Conservation (phyloP, 768 basidiomycete species). For the Exsudoporus frostii region DNA sequence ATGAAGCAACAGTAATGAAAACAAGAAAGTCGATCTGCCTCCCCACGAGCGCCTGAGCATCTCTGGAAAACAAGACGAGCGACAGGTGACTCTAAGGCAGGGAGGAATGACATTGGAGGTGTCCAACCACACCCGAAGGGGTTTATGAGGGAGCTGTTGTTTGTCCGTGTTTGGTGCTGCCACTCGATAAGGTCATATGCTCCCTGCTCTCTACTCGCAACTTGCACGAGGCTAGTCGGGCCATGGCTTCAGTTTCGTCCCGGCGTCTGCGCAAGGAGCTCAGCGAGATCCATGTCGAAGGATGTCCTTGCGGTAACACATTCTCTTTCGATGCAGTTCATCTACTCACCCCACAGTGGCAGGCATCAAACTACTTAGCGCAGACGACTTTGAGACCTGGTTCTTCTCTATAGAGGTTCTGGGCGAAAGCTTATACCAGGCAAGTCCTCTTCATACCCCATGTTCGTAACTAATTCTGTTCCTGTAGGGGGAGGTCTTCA, state of each 20-base stretch:
- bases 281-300: slow-evolving; percentile 59
- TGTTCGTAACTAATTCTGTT: slow-evolving; percentile 1
- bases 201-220: slow-evolving; percentile 1
- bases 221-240: slow-evolving; percentile 17
- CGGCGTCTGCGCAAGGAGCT: slow-evolving; percentile 72
- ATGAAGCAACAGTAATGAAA: slow-evolving; percentile 13
- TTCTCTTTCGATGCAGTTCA: not conserved
- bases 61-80: slow-evolving; percentile 40
- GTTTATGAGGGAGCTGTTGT: slow-evolving; percentile 33
- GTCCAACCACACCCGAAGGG: not conserved
- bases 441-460: slow-evolving; percentile 23
- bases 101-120: slow-evolving; percentile 42
- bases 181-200: slow-evolving; percentile 6
- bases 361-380: slow-evolving; percentile 73
- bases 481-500: slow-evolving; percentile 70
- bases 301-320: slow-evolving; percentile 59
- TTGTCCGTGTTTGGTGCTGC: slow-evolving; percentile 37
- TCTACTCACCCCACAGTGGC: slow-evolving; percentile 2
- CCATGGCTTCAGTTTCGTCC: slow-evolving; percentile 61
- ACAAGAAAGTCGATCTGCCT: slow-evolving; percentile 47
- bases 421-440: slow-evolving; percentile 79
- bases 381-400: slow-evolving; percentile 80
- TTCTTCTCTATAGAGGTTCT: slow-evolving; percentile 76
- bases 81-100: slow-evolving; percentile 73
- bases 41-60: slow-evolving; percentile 67